Conservation (phyloP, 805 yeast species). For the Suhomyces vadensis region DNA sequence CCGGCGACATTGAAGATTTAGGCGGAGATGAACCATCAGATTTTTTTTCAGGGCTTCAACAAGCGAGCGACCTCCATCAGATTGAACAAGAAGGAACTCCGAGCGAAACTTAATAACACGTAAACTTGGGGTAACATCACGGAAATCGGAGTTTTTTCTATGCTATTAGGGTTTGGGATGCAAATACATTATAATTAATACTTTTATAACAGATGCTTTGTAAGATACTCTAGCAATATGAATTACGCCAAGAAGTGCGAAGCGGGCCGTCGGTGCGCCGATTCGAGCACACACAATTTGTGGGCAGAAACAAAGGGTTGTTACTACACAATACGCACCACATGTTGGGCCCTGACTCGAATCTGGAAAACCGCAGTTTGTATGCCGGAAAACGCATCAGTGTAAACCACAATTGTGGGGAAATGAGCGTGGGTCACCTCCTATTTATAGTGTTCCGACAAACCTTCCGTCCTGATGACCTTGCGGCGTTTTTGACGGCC, state of each 20-base stretch:
- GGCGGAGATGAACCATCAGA: background rate
- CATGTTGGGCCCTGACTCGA: background rate
- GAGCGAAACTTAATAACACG: background rate
- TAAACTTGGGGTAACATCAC: background rate
- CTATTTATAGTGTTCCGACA: background rate
- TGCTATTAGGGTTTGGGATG: background rate
- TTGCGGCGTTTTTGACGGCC: slow-evolving; percentile 7
- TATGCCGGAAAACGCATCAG: background rate
- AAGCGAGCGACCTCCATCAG: too few relatives aligned
- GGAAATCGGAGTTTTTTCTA: background rate
- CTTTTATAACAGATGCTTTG: background rate
- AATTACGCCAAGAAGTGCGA: background rate
- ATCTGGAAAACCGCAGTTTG: background rate
- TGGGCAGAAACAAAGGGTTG: too few relatives aligned
- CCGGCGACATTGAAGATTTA: background rate
- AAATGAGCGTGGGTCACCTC: background rate
- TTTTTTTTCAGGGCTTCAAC: background rate
- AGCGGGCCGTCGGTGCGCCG: slow-evolving; percentile 1
- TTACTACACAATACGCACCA: too few relatives aligned
- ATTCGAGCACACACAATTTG: too few relatives aligned
- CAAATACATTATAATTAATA: background rate
- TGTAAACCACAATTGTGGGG: background rate
- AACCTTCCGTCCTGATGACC: background rate
- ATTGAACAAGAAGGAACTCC: background rate
- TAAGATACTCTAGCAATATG: too few relatives aligned